These are phyloP conservation scores for Lasiodiplodia hormozganensis DNA, from an alignment of 2,329 filamentous ascomycete species.

Conservation along the genomic window DNA sequence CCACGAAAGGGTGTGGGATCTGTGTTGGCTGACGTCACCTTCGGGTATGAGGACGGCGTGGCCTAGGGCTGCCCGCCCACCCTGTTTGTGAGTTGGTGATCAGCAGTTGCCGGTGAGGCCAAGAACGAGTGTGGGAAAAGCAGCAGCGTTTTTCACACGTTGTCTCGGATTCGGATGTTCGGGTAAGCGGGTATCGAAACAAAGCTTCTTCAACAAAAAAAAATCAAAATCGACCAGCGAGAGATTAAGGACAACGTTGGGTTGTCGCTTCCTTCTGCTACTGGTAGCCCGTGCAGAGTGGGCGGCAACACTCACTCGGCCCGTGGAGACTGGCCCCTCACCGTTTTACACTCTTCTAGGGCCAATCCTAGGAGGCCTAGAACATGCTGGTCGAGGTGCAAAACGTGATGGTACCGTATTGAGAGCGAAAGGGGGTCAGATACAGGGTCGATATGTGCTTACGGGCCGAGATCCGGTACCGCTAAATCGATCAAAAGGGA, in stretches of 20 bases:
- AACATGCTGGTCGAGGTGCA: neutral
- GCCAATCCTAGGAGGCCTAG: neutral
- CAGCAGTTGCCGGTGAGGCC: neutral
- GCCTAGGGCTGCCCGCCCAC: neutral
- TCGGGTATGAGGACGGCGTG: neutral
- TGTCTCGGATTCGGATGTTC: neutral
- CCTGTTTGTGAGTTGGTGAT: neutral
- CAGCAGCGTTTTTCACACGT: neutral
- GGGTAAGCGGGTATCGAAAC: neutral
- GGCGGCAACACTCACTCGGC: neutral
- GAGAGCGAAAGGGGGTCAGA: conserved; percentile 5
- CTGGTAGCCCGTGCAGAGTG: neutral
- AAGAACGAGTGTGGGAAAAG: neutral
- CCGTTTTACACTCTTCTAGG: neutral
- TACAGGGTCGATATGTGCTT: neutral
- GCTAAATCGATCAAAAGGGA: neutral
- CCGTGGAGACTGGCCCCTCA: neutral
- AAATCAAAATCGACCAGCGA: neutral
- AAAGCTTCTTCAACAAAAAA: neutral
- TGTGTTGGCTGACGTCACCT: neutral
- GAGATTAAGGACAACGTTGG: neutral
- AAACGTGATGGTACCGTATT: neutral
- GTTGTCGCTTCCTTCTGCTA: neutral
- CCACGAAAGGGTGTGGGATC: neutral
- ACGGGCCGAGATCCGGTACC: neutral